Percentiles rank a stretch among this genome's conserved stretches.
Evolutionary conservation across 1,284 basidiomycete species (phyloP).

Genomic region (Pterula multifida): DNA sequence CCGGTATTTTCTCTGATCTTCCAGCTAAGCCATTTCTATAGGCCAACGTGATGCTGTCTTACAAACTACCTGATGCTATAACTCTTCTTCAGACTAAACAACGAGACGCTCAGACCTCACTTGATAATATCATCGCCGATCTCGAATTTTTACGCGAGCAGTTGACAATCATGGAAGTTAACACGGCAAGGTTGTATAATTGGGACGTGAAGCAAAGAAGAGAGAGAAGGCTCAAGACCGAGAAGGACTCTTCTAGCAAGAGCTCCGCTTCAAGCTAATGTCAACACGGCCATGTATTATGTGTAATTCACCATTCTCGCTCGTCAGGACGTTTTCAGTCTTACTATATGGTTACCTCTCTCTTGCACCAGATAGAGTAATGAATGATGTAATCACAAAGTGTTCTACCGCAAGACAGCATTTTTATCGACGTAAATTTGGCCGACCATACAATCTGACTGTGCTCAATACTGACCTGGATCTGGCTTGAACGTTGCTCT

Average conservation of each 20-base stretch:
- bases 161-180: conserved; percentile 96
- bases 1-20: conserved; percentile 1
- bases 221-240: conserved; percentile 23
- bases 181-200: conserved; percentile 93
- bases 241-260: background rate
- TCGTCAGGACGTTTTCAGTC: background rate
- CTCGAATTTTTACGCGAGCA: conserved; percentile 92
- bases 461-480: no score
- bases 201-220: conserved; percentile 85
- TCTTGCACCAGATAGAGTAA: background rate
- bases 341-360: background rate
- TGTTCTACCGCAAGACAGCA: no score
- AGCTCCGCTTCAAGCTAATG: background rate
- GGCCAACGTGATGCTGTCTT: conserved; percentile 98
- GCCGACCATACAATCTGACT: no score
- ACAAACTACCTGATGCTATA: conserved; percentile 77
- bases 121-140: conserved; percentile 74
- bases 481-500: no score
- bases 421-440: no score
- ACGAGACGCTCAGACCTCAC: conserved; percentile 55
- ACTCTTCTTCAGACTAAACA: conserved; percentile 72
- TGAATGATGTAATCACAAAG: background rate
- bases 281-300: background rate
- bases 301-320: background rate
- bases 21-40: conserved; percentile 17